Conservation (phyloP, 129 eudicot genomes). For the Centrapalus pauciflorus region DNA sequence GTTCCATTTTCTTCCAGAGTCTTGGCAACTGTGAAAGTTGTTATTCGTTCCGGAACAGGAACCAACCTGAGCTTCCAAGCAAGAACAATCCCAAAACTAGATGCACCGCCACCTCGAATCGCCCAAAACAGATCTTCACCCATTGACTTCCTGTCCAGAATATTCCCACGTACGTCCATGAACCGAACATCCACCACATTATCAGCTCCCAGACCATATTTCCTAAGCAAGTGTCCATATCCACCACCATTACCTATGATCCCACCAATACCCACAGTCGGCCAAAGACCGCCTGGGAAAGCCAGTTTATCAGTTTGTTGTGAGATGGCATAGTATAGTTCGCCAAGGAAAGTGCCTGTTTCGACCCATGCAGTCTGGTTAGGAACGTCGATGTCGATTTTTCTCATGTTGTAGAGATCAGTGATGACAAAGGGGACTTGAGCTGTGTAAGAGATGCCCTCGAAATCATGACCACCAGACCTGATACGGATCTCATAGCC, state of each 20-base stretch:
- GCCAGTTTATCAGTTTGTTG: not conserved
- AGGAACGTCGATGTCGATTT: not conserved
- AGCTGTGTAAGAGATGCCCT: not conserved
- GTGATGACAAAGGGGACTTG: slow-evolving; percentile 5
- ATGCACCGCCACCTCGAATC: no score
- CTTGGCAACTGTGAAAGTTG: no score
- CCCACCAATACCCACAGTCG: slow-evolving; percentile 6
- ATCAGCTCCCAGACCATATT: not conserved
- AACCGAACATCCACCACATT: slow-evolving; percentile 5
- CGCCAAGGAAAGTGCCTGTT: slow-evolving; percentile 1
- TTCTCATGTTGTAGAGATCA: not conserved
- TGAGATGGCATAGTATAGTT: not conserved
- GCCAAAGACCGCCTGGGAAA: not conserved
- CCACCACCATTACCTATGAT: not conserved
- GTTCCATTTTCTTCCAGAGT: no score
- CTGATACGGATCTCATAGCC: slow-evolving; percentile 8
- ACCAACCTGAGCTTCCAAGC: no score
- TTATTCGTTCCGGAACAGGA: no score
- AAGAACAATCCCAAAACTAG: no score
- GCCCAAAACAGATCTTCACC: no score
- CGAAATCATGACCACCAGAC: slow-evolving; percentile 2
- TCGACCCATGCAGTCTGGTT: slow-evolving; percentile 3
- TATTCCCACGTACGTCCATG: not conserved
- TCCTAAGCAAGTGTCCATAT: slow-evolving; percentile 1
- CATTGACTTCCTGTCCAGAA: not conserved